A percentile compares a stretch with the other conserved stretches of the same genome.
phyloP scores from a whole-genome alignment of 1,284 basidiomycete genomes.

The Tremellales sp. region DNA sequence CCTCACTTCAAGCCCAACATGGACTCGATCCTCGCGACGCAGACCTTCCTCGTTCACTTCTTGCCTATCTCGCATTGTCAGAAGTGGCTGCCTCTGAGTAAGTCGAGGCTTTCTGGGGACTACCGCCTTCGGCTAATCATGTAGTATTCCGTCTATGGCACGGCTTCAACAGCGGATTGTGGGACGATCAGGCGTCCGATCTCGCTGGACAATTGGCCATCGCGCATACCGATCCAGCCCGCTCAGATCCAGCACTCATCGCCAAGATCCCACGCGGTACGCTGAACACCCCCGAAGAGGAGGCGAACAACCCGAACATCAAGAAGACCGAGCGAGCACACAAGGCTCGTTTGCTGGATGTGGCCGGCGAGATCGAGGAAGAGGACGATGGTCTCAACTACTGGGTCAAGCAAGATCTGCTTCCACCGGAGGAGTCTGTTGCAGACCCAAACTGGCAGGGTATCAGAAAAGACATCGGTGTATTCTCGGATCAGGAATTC shows the following conservation, averaged over 20 bases:
- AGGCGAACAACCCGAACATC: constrained; percentile 29
- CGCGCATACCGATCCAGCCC: constrained; percentile 65
- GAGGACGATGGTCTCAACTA: constrained; percentile 57
- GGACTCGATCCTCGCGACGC: constrained; percentile 70
- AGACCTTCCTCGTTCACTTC: constrained; percentile 77
- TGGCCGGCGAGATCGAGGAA: constrained; percentile 35
- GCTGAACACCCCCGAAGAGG: constrained; percentile 37
- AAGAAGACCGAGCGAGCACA: constrained; percentile 22
- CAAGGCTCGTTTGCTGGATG: constrained; percentile 30
- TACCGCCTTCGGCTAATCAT: constrained; percentile 6
- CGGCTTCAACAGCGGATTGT: constrained; percentile 75
- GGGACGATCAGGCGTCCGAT: constrained; percentile 73
- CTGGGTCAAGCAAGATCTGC: constrained; percentile 32
- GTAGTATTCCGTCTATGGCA: constrained; percentile 71
- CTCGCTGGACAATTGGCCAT: constrained; percentile 64
- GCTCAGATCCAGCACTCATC: constrained; percentile 66
- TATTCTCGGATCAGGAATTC: constrained; percentile 86
- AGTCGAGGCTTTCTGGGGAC: constrained; percentile 7
- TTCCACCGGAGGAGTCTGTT: constrained; percentile 58
- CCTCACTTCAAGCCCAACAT: constrained; percentile 68
- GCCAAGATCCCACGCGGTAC: constrained; percentile 55
- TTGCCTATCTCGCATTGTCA: constrained; percentile 73
- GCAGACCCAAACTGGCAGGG: constrained; percentile 69
- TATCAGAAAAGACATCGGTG: constrained; percentile 73
- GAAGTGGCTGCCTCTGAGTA: constrained; percentile 67